These are phyloP conservation scores for Xerocomus amazonicus DNA, from an alignment of 1,284 basidiomycete genomes.

Conservation along the genomic window DNA sequence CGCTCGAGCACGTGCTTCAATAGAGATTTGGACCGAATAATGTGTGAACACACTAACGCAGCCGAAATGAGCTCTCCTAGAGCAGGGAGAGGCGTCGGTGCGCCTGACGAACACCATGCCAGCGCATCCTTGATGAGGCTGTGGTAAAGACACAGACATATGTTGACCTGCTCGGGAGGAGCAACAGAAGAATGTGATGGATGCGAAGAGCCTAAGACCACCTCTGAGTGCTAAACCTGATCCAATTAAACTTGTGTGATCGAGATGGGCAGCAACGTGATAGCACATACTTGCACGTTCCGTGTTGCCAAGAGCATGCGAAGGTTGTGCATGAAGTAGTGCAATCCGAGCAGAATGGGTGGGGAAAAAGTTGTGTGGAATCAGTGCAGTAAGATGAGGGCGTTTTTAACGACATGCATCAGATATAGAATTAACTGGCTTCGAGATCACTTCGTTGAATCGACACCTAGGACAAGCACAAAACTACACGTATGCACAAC, in stretches of 20 bases:
- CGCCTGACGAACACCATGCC: constrained; percentile 22
- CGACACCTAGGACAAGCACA: constrained; percentile 41
- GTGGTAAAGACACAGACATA: constrained; percentile 16
- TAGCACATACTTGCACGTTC: constrained; percentile 59
- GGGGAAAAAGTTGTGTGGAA: constrained; percentile 52
- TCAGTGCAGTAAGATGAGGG: constrained; percentile 45
- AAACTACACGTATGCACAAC: not conserved
- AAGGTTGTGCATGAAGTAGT: constrained; percentile 66
- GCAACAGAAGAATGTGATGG: not conserved
- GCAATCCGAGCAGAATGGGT: constrained; percentile 59
- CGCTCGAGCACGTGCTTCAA: constrained; percentile 57
- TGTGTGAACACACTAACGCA: constrained; percentile 22
- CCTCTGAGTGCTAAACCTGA: constrained; percentile 19
- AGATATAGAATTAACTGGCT: constrained; percentile 19
- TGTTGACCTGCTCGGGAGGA: constrained; percentile 1
- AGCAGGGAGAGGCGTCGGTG: constrained; percentile 27
- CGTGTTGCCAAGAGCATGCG: constrained; percentile 51
- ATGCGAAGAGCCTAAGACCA: constrained; percentile 59
- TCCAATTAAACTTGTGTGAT: constrained; percentile 27
- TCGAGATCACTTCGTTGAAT: constrained; percentile 66
- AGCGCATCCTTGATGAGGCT: constrained; percentile 27
- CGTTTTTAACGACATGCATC: not conserved
- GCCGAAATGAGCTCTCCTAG: constrained; percentile 31
- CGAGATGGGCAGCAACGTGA: constrained; percentile 50
- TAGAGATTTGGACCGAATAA: constrained; percentile 46